phyloP scores from a whole-genome alignment of 2,329 filamentous ascomycete species.

The Plectosphaerella plurivora region DNA sequence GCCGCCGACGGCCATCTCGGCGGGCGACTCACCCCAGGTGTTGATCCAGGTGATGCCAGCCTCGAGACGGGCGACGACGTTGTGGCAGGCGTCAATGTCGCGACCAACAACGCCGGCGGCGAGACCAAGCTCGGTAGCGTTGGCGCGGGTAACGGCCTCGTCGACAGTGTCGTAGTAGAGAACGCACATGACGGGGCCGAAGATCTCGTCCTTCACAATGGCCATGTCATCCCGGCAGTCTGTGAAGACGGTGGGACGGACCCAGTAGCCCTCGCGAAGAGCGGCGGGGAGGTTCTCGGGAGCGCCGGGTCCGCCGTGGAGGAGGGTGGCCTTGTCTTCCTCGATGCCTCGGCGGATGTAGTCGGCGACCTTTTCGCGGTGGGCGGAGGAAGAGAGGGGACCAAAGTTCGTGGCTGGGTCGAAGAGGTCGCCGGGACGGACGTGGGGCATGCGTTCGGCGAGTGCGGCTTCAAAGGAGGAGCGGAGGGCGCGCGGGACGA shows the following conservation, averaged over 20 bases:
- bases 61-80: conserved; percentile 65
- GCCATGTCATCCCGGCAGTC: conserved; percentile 80
- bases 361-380: conserved; percentile 71
- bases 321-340: conserved; percentile 66
- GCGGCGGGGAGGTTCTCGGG: conserved; percentile 44
- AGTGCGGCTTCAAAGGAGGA: conserved; percentile 63
- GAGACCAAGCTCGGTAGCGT: conserved; percentile 71
- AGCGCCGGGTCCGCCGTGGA: conserved; percentile 64
- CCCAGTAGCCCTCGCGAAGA: conserved; percentile 69
- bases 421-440: conserved; percentile 71
- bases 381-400: conserved; percentile 69
- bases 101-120: conserved; percentile 81
- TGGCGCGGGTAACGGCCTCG: conserved; percentile 68
- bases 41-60: conserved; percentile 92
- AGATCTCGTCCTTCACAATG: conserved; percentile 79
- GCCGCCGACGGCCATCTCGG: conserved; percentile 88
- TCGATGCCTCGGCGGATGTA: conserved; percentile 76
- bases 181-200: conserved; percentile 82
- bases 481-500: conserved; percentile 66
- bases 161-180: conserved; percentile 68
- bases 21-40: conserved; percentile 87
- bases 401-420: conserved; percentile 76
- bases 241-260: conserved; percentile 79
- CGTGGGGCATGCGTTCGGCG: conserved; percentile 70
- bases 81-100: conserved; percentile 69